Percentiles rank a stretch among this genome's conserved stretches.
phyloP scores from a whole-genome alignment of 352 stramenopile genomes.

The Pythium phragmiticola region DNA sequence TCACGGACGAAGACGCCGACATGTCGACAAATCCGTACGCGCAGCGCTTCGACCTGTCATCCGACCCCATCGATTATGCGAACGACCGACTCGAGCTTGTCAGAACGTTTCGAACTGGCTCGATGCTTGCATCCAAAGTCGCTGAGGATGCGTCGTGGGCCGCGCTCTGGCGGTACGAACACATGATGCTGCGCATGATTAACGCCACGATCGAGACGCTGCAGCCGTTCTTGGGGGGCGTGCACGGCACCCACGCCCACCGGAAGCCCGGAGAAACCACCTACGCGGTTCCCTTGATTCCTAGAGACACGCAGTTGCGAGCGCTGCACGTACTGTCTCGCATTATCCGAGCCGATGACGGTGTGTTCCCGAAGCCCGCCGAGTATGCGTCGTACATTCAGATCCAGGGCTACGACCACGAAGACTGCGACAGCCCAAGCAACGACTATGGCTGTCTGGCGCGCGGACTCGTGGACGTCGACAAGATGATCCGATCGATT shows the following conservation, averaged over 20 bases:
- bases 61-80: slow-evolving; percentile 54
- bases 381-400: slow-evolving; percentile 55
- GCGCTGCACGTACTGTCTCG: slow-evolving; percentile 42
- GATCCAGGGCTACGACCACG: slow-evolving; percentile 33
- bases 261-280: slow-evolving; percentile 28
- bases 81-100: slow-evolving; percentile 55
- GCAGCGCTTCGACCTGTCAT: slow-evolving; percentile 59
- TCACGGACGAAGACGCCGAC: slow-evolving; percentile 59
- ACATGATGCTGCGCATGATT: slow-evolving; percentile 38
- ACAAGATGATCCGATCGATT: slow-evolving; percentile 36
- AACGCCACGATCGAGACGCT: slow-evolving; percentile 37
- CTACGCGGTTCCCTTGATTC: slow-evolving; percentile 38
- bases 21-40: slow-evolving; percentile 45
- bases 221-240: slow-evolving; percentile 51
- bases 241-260: slow-evolving; percentile 65
- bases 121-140: slow-evolving; percentile 37
- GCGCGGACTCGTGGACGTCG: slow-evolving; percentile 50
- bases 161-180: slow-evolving; percentile 52
- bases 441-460: slow-evolving; percentile 60
- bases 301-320: slow-evolving; percentile 34
- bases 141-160: slow-evolving; percentile 55
- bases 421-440: slow-evolving; percentile 47
- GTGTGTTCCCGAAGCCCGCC: slow-evolving; percentile 48
- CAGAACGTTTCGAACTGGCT: slow-evolving; percentile 34
- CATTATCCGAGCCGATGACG: slow-evolving; percentile 43